Base-by-base conservation (phyloP, 2,329 filamentous ascomycete species). In the Aureobasidium sp. region DNA sequence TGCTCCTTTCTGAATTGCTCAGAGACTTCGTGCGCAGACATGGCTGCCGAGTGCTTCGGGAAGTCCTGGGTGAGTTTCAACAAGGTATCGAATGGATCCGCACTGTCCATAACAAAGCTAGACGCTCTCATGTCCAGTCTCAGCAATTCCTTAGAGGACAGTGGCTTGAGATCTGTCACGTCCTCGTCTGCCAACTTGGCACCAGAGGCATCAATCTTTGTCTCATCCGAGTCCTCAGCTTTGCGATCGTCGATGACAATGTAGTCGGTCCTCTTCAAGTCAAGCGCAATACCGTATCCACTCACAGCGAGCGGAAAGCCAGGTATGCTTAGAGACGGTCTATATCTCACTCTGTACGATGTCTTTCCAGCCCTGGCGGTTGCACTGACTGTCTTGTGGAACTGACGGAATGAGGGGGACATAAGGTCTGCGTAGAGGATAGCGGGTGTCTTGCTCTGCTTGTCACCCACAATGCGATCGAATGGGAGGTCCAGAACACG, bases 171-270 rank as follows among this genome's bases (percentile, higher is more conserved):
- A 71, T 97, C 92, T 10, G 86, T 80, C 3, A 92, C 81, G n/a
- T 92, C 88, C 66, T 90, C 87, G 66, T 78, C 74, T 7, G 48
- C 70, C 71, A 60, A 72, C 64, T 50, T 72, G 67, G 59, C 72
- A 62, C 64, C 77, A 70, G 51, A 76, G 64, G 48, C 73, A 68
- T 67, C 78, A 75, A 50, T 79, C 70, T 27, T 74, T 64, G 25
- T 73, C 68, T 62, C 45, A 10, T 73, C 71, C 2, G 67, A 65
- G 47, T 70, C 69, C 29, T 70, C 67, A 4, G 84, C 82, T 67
- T 90, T 85, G 53, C 94, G 86, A 72, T 99, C 94, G 73, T 99
- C 94, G 69, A 99, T 97, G 62, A 99, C 94, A 68, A 99, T 97
- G 70, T 99, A 99, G 72, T 99, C 94, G 0, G 94, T 99, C 65